phyloP scores from a whole-genome alignment of 1,284 basidiomycete genomes.

The Boletus sp. region DNA sequence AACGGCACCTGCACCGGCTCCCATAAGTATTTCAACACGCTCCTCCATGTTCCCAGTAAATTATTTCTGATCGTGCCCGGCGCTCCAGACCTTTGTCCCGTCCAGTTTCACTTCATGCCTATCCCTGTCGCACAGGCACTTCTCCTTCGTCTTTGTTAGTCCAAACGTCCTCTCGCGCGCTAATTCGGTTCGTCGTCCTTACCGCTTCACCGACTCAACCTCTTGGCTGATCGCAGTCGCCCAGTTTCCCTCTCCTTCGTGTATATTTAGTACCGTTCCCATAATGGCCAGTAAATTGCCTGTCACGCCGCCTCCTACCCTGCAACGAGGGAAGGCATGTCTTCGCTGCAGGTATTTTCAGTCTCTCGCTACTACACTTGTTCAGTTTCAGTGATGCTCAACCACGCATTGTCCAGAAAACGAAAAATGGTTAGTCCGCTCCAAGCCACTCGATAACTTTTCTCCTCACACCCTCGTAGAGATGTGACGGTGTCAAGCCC shows the following conservation, averaged over 20 bases:
- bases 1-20: conserved; percentile 24
- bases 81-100: conserved; percentile 1
- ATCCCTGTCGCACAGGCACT: conserved; percentile 7
- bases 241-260: conserved; percentile 23
- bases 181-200: conserved; percentile 9
- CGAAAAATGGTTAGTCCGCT: conserved; percentile 67
- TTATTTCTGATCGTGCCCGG: conserved; percentile 24
- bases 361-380: background rate
- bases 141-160: conserved; percentile 6
- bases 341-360: conserved; percentile 35
- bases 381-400: conserved; percentile 11
- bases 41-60: conserved; percentile 28
- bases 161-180: background rate
- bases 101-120: conserved; percentile 26
- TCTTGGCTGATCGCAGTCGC: conserved; percentile 8
- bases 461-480: conserved; percentile 32
- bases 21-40: conserved; percentile 31
- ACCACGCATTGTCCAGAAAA: conserved; percentile 44
- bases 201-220: background rate
- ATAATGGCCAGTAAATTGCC: conserved; percentile 35
- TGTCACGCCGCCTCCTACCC: conserved; percentile 30
- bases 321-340: conserved; percentile 37
- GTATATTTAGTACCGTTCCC: conserved; percentile 34
- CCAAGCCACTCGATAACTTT: background rate
- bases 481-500: conserved; percentile 57